These are phyloP conservation scores for Dichomitus squalens DNA, from an alignment of 1,284 basidiomycete species.

Conservation along the genomic window DNA sequence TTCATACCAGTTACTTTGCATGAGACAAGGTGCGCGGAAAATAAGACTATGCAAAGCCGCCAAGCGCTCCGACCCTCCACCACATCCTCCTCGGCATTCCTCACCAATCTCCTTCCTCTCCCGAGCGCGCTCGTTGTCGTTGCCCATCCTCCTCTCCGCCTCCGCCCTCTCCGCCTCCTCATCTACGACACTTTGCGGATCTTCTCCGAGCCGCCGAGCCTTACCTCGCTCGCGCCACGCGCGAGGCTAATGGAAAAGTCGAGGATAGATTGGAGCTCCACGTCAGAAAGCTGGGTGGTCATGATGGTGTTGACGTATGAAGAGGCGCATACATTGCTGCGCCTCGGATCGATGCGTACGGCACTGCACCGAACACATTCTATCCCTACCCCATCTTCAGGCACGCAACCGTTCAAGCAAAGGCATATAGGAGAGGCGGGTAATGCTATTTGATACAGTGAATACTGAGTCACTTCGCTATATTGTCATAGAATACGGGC, in stretches of 20 bases:
- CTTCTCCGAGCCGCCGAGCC: slow-evolving; percentile 73
- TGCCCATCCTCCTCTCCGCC: too few relatives aligned
- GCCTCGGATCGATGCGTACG: slow-evolving; percentile 10
- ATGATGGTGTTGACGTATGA: background rate
- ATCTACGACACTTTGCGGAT: too few relatives aligned
- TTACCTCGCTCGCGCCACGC: slow-evolving; percentile 67
- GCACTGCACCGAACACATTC: slow-evolving; percentile 4
- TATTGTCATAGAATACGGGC: background rate
- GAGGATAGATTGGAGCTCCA: slow-evolving; percentile 69
- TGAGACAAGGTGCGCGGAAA: too few relatives aligned
- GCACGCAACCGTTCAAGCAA: background rate
- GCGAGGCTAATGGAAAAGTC: slow-evolving; percentile 77
- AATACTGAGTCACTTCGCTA: background rate
- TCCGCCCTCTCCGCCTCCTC: too few relatives aligned
- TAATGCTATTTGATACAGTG: slow-evolving; percentile 12
- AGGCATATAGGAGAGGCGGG: background rate
- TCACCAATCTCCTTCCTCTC: too few relatives aligned
- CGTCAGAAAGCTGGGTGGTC: slow-evolving; percentile 10
- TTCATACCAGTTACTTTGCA: too few relatives aligned
- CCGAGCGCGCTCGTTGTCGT: too few relatives aligned
- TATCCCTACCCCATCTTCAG: background rate
- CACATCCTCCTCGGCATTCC: too few relatives aligned
- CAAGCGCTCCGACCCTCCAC: too few relatives aligned
- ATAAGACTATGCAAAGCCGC: too few relatives aligned
- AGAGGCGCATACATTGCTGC: slow-evolving; percentile 5